These are phyloP conservation scores for Blastobotrys chiropterorum DNA, from an alignment of 805 yeast species.

Conservation along the genomic window DNA sequence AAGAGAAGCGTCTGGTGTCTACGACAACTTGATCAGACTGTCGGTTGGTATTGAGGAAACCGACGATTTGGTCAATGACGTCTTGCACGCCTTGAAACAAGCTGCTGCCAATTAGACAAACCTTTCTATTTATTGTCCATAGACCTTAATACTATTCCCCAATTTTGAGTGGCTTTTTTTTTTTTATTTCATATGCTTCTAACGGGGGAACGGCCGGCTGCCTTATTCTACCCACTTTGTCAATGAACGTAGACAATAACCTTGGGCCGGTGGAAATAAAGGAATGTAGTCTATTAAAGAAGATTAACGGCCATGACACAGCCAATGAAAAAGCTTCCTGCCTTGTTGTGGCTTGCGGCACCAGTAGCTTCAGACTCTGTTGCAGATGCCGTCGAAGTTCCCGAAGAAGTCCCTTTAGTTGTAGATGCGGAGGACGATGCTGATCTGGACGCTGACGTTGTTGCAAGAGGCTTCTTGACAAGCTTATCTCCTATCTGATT, in stretches of 20 bases:
- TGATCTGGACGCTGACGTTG: neutral
- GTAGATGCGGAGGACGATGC: constrained; percentile 13
- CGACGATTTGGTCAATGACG: constrained; percentile 67
- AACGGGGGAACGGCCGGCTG: neutral
- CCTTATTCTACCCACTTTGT: too few species aligned
- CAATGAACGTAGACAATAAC: too few species aligned
- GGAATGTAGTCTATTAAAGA: neutral
- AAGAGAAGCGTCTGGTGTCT: constrained; percentile 76
- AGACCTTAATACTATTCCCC: neutral
- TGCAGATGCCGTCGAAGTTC: constrained; percentile 6
- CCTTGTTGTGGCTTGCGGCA: neutral
- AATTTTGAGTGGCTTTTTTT: too few species aligned
- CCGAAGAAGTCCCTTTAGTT: constrained; percentile 17
- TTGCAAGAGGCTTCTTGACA: neutral
- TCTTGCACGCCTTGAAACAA: constrained; percentile 57
- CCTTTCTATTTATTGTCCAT: neutral
- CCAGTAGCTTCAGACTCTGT: constrained; percentile 7
- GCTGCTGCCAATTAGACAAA: constrained; percentile 19
- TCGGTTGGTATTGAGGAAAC: constrained; percentile 84
- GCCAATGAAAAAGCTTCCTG: neutral
- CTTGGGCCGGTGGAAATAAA: too few species aligned
- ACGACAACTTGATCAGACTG: constrained; percentile 72
- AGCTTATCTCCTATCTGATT: neutral
- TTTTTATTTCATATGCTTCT: neutral
- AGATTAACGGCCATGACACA: neutral